These are phyloP conservation scores for Trichoderma oligosporum DNA, from an alignment of 2,329 filamentous ascomycete species.

Conservation along the genomic window DNA sequence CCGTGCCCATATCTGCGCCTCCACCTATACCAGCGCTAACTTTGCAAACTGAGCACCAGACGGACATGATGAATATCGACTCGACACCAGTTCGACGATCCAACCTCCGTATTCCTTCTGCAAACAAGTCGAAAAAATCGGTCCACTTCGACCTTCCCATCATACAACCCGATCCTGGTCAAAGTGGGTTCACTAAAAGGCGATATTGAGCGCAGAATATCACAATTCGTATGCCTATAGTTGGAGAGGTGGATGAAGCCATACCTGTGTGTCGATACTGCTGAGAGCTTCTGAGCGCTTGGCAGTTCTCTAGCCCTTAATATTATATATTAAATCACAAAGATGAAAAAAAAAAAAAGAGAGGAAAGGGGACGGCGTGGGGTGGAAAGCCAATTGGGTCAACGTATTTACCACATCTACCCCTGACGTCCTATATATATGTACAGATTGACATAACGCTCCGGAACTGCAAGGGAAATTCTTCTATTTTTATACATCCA, in stretches of 20 bases:
- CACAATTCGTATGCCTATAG: neutral
- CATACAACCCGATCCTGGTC: neutral
- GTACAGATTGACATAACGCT: conserved; percentile 36
- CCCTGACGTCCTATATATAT: conserved; percentile 39
- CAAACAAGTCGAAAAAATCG: neutral
- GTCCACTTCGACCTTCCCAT: conserved; percentile 6
- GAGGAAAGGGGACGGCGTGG: neutral
- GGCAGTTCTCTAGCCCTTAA: no score
- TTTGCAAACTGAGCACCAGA: neutral
- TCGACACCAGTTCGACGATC: conserved; percentile 12
- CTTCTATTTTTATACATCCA: conserved; percentile 37
- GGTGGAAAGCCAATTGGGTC: conserved; percentile 2
- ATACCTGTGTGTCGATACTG: neutral
- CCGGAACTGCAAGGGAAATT: conserved; percentile 30
- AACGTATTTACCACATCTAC: conserved; percentile 27
- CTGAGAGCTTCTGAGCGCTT: no score
- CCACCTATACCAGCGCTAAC: neutral
- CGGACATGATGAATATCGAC: conserved; percentile 4
- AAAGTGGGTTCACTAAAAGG: neutral
- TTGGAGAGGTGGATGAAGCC: neutral
- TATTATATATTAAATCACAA: no score
- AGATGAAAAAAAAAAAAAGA: neutral
- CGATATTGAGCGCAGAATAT: neutral
- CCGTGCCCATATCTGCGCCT: no score
- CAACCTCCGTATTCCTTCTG: neutral